These are phyloP conservation scores for Zygosaccharomyces bisporus DNA, from an alignment of 805 yeast species.

Conservation along the genomic window DNA sequence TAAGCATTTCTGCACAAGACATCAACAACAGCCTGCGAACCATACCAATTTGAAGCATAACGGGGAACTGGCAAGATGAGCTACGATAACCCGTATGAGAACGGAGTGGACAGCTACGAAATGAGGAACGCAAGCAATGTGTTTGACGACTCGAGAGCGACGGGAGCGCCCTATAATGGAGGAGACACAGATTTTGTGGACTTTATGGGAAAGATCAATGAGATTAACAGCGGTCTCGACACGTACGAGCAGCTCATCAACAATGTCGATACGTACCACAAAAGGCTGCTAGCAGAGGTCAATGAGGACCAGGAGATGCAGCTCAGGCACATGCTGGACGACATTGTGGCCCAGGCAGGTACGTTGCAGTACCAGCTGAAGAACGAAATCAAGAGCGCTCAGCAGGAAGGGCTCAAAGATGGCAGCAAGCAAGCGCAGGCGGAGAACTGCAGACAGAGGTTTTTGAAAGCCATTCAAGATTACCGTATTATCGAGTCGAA, in stretches of 20 bases:
- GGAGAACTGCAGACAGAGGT: slow-evolving; percentile 78
- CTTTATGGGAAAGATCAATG: slow-evolving; percentile 67
- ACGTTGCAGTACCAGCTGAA: slow-evolving; percentile 74
- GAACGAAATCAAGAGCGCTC: slow-evolving; percentile 70
- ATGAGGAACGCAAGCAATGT: slow-evolving; percentile 26
- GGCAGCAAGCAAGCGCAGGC: slow-evolving; percentile 85
- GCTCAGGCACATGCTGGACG: slow-evolving; percentile 71
- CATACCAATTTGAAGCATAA: not conserved
- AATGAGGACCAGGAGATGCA: slow-evolving; percentile 66
- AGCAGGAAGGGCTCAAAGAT: slow-evolving; percentile 66
- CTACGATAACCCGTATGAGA: slow-evolving; percentile 26
- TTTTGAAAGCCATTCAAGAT: slow-evolving; percentile 80
- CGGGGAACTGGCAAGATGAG: slow-evolving; percentile 23
- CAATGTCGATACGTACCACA: slow-evolving; percentile 66
- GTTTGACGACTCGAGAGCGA: slow-evolving; percentile 12
- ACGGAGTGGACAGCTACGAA: slow-evolving; percentile 18
- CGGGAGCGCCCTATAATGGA: slow-evolving; percentile 20
- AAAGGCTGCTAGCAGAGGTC: slow-evolving; percentile 66
- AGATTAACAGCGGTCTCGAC: slow-evolving; percentile 62
- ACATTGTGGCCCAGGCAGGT: slow-evolving; percentile 71
- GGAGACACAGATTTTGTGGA: slow-evolving; percentile 49
- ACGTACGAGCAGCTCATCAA: slow-evolving; percentile 68
- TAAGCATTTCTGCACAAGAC: not conserved
- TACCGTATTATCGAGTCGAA: slow-evolving; percentile 83
- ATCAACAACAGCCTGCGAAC: not conserved